phyloP scores from a whole-genome alignment of 371 early-diverging fungal species.

The Mortierella sp. region DNA sequence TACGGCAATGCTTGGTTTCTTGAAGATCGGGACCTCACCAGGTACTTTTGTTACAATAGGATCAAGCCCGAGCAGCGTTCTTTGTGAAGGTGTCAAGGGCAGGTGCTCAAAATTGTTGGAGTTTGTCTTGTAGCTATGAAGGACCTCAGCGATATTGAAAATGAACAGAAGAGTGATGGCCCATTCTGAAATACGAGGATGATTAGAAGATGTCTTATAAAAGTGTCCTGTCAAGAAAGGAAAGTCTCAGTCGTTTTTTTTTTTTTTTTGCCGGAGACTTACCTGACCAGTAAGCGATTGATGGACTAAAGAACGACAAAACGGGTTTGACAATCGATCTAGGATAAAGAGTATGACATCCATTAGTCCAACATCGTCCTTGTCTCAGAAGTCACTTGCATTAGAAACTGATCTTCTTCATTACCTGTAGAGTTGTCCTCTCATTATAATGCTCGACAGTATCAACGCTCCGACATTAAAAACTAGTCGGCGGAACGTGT shows the following conservation, averaged over 20 bases:
- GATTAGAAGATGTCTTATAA: not conserved
- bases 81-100: constrained; percentile 46
- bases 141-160: constrained; percentile 35
- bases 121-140: constrained; percentile 28
- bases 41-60: constrained; percentile 33
- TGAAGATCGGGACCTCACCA: constrained; percentile 44
- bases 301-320: constrained; percentile 5
- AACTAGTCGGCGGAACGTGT: constrained; percentile 35
- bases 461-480: constrained; percentile 30
- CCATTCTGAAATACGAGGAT: constrained; percentile 20
- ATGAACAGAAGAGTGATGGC: constrained; percentile 9
- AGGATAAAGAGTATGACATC: not conserved
- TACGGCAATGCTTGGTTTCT: constrained; percentile 24
- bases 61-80: constrained; percentile 41
- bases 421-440: constrained; percentile 29
- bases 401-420: not conserved
- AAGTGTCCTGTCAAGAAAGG: no score
- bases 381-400: no score
- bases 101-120: constrained; percentile 48
- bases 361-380: no score
- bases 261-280: no score
- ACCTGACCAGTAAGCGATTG: constrained; percentile 37
- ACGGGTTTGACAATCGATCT: constrained; percentile 17
- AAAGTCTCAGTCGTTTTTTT: no score
- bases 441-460: constrained; percentile 15